Evolutionary conservation across 1,284 basidiomycete genomes (phyloP), one percentile per base, ranked within the genome.

Genomic region (Entoloma clypeatum): DNA sequence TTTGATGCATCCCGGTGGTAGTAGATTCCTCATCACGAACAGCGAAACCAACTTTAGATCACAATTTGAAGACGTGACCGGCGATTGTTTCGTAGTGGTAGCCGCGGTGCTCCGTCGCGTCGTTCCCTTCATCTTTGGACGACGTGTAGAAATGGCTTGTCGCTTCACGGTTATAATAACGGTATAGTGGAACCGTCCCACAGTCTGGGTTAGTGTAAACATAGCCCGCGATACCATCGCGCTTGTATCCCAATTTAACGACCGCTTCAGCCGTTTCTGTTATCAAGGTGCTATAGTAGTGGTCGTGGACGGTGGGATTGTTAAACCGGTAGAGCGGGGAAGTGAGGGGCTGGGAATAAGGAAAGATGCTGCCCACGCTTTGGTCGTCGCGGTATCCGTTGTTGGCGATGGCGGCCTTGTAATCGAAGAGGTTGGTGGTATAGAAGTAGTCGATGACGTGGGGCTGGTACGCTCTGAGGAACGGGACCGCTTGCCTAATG

Each of bases 141-240:
- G 42, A 38, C 4, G 53, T 55, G 23, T 50, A 55, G 34, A 55
- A 53, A 23, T 55, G 53, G 29, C 53, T 46, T 6, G 10, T 14
- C 7, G 7, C 38, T 10, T 9, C 14, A 11, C 18, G 21, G 18
- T 28, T 36, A 29, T 33, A 51, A 5, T 36, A 37, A 9, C 52
- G 48, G 30, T 56, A 54, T 9, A 56, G 35, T 3, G 54, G 50
- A 26, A 44, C 38, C n/a, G 41, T 43, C 11, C 54, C 52, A 25
- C 54, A 56, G 5, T 36, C 27, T 23, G 24, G 16, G 8, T 44
- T 31, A 2, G 42, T 47, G 33, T 55, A 54, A 13, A 52, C 35
- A 29, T 45, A 52, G 8, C 51, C 47, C 10, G 39, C 36, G 19
- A 45, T 42, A 19, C 47, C 47, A 21, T 43, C 38, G n/a, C 19